Evolutionary conservation across 805 yeast species (phyloP).

Genomic region (Zygotorulaspora chibaensis): DNA sequence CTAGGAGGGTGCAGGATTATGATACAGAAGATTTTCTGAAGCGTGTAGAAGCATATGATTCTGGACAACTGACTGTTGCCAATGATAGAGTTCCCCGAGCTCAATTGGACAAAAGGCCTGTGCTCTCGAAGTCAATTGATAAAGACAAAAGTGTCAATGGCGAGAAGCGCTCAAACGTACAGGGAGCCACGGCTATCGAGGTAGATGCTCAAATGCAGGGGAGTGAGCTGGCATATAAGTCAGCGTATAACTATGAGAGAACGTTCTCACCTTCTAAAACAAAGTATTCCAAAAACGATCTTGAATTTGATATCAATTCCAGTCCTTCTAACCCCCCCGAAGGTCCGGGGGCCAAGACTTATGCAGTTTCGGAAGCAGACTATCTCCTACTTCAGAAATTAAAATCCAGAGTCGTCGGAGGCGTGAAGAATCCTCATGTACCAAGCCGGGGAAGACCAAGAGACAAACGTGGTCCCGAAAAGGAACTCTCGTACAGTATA

Average conservation of each 20-base stretch:
- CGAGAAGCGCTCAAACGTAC: conserved; percentile 5
- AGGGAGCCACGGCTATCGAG: not conserved
- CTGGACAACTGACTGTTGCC: conserved; percentile 3
- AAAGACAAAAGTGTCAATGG: conserved; percentile 11
- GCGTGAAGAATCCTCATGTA: not conserved
- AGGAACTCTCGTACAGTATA: not conserved
- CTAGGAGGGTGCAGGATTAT: conserved; percentile 9
- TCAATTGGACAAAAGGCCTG: conserved; percentile 3
- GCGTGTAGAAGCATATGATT: conserved; percentile 29
- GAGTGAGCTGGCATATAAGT: conserved; percentile 22
- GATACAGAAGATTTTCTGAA: conserved; percentile 25
- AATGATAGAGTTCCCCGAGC: not conserved
- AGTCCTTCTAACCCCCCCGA: not conserved
- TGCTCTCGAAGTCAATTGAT: conserved; percentile 1
- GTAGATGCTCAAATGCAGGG: not conserved
- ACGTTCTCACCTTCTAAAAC: conserved; percentile 27
- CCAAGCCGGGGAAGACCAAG: conserved; percentile 31
- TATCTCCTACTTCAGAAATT: conserved; percentile 24
- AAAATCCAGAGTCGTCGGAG: conserved; percentile 9
- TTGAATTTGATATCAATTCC: conserved; percentile 5
- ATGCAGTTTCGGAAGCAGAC: conserved; percentile 29
- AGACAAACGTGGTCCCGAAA: not conserved
- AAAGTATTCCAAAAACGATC: conserved; percentile 5
- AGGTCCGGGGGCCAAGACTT: conserved; percentile 10
- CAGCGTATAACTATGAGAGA: conserved; percentile 33